phyloP scores from a whole-genome alignment of 176 grass and related monocot species.

The Oryza coarctata region DNA sequence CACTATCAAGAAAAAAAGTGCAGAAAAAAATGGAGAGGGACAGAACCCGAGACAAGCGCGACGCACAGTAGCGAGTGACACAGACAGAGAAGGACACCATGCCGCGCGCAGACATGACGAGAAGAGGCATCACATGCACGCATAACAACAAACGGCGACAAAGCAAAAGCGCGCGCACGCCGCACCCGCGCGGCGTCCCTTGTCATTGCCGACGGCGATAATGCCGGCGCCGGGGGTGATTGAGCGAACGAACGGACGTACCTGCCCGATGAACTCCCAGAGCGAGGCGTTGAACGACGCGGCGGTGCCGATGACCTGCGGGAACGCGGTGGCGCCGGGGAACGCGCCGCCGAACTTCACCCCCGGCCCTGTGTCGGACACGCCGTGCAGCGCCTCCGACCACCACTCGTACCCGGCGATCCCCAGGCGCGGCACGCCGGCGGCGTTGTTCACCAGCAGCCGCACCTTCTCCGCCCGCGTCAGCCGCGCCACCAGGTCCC shows the following conservation, averaged over 20 bases:
- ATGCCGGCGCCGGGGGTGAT: neutral
- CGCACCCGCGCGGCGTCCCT: no score
- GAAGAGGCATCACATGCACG: slow-evolving; percentile 8
- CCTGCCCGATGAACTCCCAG: slow-evolving; percentile 84
- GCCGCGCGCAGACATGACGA: neutral
- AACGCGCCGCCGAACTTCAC: slow-evolving; percentile 69
- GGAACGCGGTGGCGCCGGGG: slow-evolving; percentile 87
- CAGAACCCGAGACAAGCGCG: slow-evolving; percentile 1
- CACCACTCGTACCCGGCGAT: slow-evolving; percentile 79
- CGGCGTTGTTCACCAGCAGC: slow-evolving; percentile 79
- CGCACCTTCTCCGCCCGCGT: slow-evolving; percentile 72
- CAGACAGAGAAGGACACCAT: neutral
- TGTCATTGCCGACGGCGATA: neutral
- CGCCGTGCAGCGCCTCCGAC: slow-evolving; percentile 93
- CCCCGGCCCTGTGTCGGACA: slow-evolving; percentile 54
- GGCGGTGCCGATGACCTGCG: slow-evolving; percentile 87
- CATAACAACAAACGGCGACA: neutral
- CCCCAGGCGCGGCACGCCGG: slow-evolving; percentile 63
- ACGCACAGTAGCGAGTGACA: neutral
- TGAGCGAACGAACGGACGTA: slow-evolving; percentile 22
- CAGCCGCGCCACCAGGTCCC: slow-evolving; percentile 60
- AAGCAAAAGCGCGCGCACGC: neutral
- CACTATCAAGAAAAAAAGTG: neutral
- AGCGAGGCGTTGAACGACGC: slow-evolving; percentile 80
- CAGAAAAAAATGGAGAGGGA: neutral